Base-by-base conservation (phyloP, 2,329 filamentous ascomycete genomes). In the Grosmannia penicillata region DNA sequence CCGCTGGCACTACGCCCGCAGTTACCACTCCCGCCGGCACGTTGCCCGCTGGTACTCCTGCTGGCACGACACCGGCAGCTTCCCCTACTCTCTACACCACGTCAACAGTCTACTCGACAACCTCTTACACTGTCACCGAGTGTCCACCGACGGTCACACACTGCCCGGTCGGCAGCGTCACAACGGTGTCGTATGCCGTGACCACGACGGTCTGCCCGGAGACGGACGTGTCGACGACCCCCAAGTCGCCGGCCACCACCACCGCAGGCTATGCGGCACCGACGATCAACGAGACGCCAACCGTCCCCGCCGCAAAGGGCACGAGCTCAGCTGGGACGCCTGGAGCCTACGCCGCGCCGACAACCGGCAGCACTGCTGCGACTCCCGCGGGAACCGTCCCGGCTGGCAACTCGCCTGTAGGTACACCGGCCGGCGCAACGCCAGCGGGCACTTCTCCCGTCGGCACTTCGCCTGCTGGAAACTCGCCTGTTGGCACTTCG, bases 121-220 rank as follows among this genome's bases (percentile, higher is more conserved):
- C 34, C 15, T 33, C 52, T 43, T 36, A 50, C 38, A 53, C 52
- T 35, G 38, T 53, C 33, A 51, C 47, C 1, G 42, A 43, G 22
- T 56, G 51, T 39, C 37, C 47, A 8, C 41, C 47, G 3, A 48
- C 35, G 9, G 28, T 49, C 10, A 49, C 49, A 26, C 40, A 48
- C 38, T 54, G 52, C 48, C 48, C 49, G 7, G 43, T 32, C 11
- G 19, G 26, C 25, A 15, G 34, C 13, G 44, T 48, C 9, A 52
- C 48, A 23, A 49, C 48, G 7, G 43, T 52, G 48, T 50, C 49
- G 23, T 45, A 53, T 36, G 46, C 53, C 35, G 33, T 50, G n/a
- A 38, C 41, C 33, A 64, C 61, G 25, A 65, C 61, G 6, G 51
- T 63, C 40, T 62, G 59, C 54, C 61, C 62, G 11, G 54, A 63